phyloP scores from a whole-genome alignment of 129 eudicot species.

The Artemisia tridentata region DNA sequence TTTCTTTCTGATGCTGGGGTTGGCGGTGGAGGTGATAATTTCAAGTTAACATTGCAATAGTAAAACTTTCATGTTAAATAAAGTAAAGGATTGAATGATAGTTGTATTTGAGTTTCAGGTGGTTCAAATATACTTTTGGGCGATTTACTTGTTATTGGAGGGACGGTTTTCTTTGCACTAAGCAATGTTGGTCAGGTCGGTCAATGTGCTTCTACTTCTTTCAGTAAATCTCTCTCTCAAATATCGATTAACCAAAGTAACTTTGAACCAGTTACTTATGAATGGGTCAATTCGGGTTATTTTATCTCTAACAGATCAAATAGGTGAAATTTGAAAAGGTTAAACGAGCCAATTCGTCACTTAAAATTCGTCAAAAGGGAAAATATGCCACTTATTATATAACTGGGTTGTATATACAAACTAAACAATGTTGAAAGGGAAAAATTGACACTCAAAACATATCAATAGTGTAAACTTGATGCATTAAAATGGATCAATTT shows the following conservation, averaged over 20 bases:
- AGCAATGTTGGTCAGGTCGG: constrained; percentile 89
- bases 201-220: background rate
- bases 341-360: no score
- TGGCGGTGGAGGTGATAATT: constrained; percentile 62
- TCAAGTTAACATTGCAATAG: background rate
- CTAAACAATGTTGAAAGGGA: no score
- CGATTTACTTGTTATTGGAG: constrained; percentile 63
- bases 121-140: constrained; percentile 87
- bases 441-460: no score
- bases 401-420: no score
- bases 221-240: no score
- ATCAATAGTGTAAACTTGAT: no score
- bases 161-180: constrained; percentile 55
- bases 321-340: no score
- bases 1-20: constrained; percentile 64
- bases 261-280: background rate
- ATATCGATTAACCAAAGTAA: background rate
- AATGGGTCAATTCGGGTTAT: background rate
- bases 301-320: background rate
- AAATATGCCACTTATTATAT: no score
- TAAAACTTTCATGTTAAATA: background rate
- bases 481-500: no score
- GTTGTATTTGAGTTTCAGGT: constrained; percentile 41
- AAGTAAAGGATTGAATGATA: background rate
- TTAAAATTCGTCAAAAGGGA: no score